Percentiles rank a stretch among this genome's conserved stretches.
phyloP scores from a whole-genome alignment of 345 rosid genomes.

The Murraya koenigii region DNA sequence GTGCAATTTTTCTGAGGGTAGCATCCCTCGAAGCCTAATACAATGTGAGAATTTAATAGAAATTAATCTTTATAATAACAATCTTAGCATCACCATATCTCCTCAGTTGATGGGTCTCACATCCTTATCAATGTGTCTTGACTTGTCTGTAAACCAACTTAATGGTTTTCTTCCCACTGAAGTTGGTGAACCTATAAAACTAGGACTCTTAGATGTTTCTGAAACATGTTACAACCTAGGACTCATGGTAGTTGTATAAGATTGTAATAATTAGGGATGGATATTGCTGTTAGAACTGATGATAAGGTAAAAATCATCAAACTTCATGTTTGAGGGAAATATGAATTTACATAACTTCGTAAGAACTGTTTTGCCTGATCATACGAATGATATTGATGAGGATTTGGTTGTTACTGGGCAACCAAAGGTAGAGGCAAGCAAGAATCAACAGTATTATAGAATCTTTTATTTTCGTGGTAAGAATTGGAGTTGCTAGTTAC shows the following conservation, averaged over 20 bases:
- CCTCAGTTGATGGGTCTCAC: neutral
- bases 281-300: too few relatives aligned
- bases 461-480: too few relatives aligned
- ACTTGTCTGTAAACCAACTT: neutral
- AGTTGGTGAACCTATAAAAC: neutral
- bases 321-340: too few relatives aligned
- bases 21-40: neutral
- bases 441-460: too few relatives aligned
- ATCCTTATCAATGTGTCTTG: neutral
- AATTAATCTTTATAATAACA: neutral
- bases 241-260: neutral
- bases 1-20: neutral
- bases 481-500: too few relatives aligned
- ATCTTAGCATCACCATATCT: neutral
- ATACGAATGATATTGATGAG: too few relatives aligned
- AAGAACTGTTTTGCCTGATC: too few relatives aligned
- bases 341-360: too few relatives aligned
- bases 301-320: too few relatives aligned
- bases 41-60: neutral
- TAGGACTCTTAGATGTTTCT: neutral
- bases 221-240: neutral
- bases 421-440: too few relatives aligned
- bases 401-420: too few relatives aligned
- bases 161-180: neutral
- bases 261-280: neutral